Conservation (phyloP, 2,329 filamentous ascomycete genomes). For the Alternaria sp. region DNA sequence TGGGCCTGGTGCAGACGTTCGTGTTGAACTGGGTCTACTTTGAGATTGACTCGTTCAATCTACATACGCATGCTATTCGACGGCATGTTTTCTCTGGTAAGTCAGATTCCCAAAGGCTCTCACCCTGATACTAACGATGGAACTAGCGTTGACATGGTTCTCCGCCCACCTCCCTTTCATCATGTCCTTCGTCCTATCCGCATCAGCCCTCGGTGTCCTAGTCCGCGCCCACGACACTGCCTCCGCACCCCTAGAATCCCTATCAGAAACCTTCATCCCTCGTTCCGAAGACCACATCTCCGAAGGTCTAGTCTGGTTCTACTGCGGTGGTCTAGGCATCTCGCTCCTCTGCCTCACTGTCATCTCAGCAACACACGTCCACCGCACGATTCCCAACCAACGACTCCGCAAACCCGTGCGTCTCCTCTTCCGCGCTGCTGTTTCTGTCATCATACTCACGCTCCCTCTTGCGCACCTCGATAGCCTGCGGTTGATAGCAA, state of each 20-base stretch:
- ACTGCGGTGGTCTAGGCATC: slow-evolving; percentile 67
- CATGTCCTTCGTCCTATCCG: slow-evolving; percentile 67
- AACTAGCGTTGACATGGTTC: slow-evolving; percentile 60
- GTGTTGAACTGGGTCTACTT: slow-evolving; percentile 70
- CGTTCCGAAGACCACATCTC: slow-evolving; percentile 60
- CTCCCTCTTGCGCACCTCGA: slow-evolving; percentile 58
- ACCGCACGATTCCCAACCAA: slow-evolving; percentile 59
- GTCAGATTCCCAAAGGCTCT: slow-evolving; percentile 1
- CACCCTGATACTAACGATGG: neutral
- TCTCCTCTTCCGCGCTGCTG: slow-evolving; percentile 57
- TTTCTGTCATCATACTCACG: slow-evolving; percentile 62
- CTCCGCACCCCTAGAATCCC: slow-evolving; percentile 54
- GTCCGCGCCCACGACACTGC: slow-evolving; percentile 64
- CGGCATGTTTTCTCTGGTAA: slow-evolving; percentile 55
- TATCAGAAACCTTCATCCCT: slow-evolving; percentile 60
- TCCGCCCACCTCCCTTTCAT: slow-evolving; percentile 67
- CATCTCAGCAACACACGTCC: slow-evolving; percentile 63
- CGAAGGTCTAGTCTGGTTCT: slow-evolving; percentile 66
- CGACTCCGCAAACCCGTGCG: slow-evolving; percentile 61
- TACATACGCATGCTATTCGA: slow-evolving; percentile 67
- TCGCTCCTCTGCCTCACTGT: slow-evolving; percentile 61
- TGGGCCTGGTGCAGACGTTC: slow-evolving; percentile 65
- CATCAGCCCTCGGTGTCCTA: slow-evolving; percentile 63
- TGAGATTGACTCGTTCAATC: slow-evolving; percentile 64
- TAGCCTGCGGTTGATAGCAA: slow-evolving; percentile 48